Percentiles rank a stretch among this genome's conserved stretches.
Conservation (phyloP, 495 filamentous ascomycete genomes). For the Hypoxylon trugodes region DNA sequence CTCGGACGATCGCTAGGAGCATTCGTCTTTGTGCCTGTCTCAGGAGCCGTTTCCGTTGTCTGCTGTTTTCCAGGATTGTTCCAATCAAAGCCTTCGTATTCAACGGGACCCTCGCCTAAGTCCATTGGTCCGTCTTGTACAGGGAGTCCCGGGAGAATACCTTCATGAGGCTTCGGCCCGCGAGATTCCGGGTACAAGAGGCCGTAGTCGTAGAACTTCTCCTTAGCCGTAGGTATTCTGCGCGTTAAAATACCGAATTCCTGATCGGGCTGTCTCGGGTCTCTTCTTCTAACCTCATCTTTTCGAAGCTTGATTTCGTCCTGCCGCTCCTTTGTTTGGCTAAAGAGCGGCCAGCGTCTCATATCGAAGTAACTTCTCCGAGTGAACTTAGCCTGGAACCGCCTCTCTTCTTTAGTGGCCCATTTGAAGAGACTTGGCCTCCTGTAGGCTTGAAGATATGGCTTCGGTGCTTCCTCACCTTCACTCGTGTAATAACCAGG, state of each 20-base stretch:
- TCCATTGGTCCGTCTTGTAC: no score
- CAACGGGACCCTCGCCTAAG: no score
- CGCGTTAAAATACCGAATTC: constrained; percentile 36
- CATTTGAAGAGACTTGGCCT: constrained; percentile 45
- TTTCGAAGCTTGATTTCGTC: constrained; percentile 22
- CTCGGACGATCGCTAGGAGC: no score
- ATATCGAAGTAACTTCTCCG: constrained; percentile 37
- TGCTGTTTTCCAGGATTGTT: no score
- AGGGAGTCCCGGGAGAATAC: no score
- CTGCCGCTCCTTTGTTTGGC: constrained; percentile 9
- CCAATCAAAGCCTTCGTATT: no score
- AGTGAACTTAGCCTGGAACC: constrained; percentile 39
- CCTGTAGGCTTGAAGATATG: constrained; percentile 18
- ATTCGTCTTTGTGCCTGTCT: constrained; percentile 8
- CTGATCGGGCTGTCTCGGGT: constrained; percentile 27
- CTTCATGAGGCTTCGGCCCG: no score
- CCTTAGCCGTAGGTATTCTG: constrained; percentile 20
- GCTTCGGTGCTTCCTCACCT: constrained; percentile 6
- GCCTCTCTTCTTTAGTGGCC: constrained; percentile 40
- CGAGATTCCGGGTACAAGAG: neutral
- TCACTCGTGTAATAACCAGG: constrained; percentile 15
- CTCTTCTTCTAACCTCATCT: constrained; percentile 25
- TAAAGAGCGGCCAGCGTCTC: constrained; percentile 39
- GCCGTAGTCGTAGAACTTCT: constrained; percentile 3
- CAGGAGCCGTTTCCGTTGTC: constrained; percentile 20